These are phyloP conservation scores for Cinchona pubescens DNA, from an alignment of 257 asterid genomes.

Conservation along the genomic window DNA sequence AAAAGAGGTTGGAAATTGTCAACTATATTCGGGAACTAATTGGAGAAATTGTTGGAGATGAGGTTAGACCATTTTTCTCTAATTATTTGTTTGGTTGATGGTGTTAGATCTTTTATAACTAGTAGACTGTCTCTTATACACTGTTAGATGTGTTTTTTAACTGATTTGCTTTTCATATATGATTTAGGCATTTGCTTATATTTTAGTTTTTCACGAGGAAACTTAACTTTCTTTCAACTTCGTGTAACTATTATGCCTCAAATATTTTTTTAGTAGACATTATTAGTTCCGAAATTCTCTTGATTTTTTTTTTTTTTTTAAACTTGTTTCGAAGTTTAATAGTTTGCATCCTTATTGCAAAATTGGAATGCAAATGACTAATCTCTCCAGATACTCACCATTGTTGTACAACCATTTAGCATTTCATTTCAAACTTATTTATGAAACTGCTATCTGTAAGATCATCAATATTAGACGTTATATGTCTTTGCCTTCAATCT, in stretches of 20 bases:
- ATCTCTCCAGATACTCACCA: background rate
- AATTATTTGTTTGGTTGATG: background rate
- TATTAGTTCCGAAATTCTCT: background rate
- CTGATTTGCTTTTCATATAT: background rate
- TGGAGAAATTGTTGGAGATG: conserved; percentile 1
- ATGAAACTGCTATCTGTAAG: background rate
- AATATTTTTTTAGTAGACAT: background rate
- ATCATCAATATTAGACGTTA: background rate
- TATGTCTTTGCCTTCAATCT: background rate
- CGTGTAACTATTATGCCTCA: background rate
- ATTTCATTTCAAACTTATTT: background rate
- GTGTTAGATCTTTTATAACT: background rate
- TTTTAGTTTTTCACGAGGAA: background rate
- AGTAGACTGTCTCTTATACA: too few relatives aligned
- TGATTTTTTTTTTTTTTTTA: background rate
- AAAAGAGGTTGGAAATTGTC: background rate
- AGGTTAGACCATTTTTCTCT: conserved; percentile 6
- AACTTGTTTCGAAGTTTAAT: background rate
- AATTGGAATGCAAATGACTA: background rate
- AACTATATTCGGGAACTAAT: conserved; percentile 5
- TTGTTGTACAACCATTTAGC: background rate
- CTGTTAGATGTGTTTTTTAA: too few relatives aligned
- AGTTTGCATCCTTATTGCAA: background rate
- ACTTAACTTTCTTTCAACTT: background rate
- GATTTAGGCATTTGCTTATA: background rate